Percentiles rank a stretch among this genome's conserved stretches.
These are phyloP conservation scores for Emergomyces orientalis DNA, from an alignment of 2,329 filamentous ascomycete genomes.

Conservation along the genomic window DNA sequence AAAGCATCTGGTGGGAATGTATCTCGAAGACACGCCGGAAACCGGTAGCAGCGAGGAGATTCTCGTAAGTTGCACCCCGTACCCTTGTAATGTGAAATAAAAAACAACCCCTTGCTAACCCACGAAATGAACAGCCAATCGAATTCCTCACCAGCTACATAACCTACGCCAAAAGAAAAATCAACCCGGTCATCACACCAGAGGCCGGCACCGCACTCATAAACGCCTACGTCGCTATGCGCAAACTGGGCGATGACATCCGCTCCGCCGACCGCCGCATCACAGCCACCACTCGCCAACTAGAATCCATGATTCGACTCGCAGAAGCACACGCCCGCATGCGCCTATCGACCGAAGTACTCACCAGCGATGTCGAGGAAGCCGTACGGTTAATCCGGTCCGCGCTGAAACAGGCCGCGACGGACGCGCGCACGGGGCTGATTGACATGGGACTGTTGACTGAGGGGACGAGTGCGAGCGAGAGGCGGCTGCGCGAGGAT, in stretches of 20 bases:
- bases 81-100: not conserved
- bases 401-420: slow-evolving; percentile 94
- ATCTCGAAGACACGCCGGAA: slow-evolving; percentile 87
- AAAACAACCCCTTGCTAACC: slow-evolving; percentile 6
- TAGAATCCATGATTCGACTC: slow-evolving; percentile 97
- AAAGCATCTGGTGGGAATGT: slow-evolving; percentile 90
- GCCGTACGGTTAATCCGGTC: slow-evolving; percentile 87
- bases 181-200: slow-evolving; percentile 72
- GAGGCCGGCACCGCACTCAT: slow-evolving; percentile 78
- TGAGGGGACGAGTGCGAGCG: slow-evolving; percentile 84
- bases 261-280: slow-evolving; percentile 89
- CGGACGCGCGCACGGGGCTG: slow-evolving; percentile 76
- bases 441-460: slow-evolving; percentile 96
- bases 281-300: slow-evolving; percentile 89
- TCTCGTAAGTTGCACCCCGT: slow-evolving; percentile 48
- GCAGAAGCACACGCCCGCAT: slow-evolving; percentile 96
- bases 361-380: slow-evolving; percentile 73
- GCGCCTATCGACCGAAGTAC: slow-evolving; percentile 70
- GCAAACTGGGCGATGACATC: slow-evolving; percentile 79
- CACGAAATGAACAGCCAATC: slow-evolving; percentile 54
- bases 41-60: slow-evolving; percentile 70
- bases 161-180: slow-evolving; percentile 80
- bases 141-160: slow-evolving; percentile 97
- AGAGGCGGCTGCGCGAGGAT: slow-evolving; percentile 72
- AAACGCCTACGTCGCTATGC: slow-evolving; percentile 85